A percentile compares a stretch with the other conserved stretches of the same genome.
phyloP scores from a whole-genome alignment of 805 yeast species.

The Metschnikowia lunata region DNA sequence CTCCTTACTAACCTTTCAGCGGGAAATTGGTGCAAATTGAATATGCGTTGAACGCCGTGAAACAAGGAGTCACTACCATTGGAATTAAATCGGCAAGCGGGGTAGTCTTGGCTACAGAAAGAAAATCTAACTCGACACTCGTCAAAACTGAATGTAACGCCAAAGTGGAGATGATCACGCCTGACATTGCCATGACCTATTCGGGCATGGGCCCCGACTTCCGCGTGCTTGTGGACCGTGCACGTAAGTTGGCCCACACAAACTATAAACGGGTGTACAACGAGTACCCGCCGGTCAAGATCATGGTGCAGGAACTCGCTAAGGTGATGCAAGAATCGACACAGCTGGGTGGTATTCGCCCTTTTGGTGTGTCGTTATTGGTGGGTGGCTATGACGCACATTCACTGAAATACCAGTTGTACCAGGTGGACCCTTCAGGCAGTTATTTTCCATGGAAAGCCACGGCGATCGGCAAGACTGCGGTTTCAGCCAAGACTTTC shows the following conservation, averaged over 20 bases:
- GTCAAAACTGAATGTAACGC: constrained; percentile 69
- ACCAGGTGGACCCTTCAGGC: constrained; percentile 98
- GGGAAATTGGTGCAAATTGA: constrained; percentile 98
- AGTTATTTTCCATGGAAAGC: constrained; percentile 99
- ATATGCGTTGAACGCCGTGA: constrained; percentile 94
- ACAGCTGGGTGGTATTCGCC: constrained; percentile 97
- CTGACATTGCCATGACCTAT: constrained; percentile 94
- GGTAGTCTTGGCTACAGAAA: constrained; percentile 93
- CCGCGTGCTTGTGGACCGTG: constrained; percentile 88
- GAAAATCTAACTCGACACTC: constrained; percentile 77
- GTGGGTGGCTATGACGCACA: constrained; percentile 92
- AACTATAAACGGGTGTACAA: constrained; percentile 89
- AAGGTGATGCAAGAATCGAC: constrained; percentile 98
- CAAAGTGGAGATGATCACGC: constrained; percentile 81
- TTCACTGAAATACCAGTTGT: constrained; percentile 64
- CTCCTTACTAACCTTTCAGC: constrained; percentile 39
- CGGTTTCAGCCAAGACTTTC: constrained; percentile 94
- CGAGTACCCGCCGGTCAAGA: constrained; percentile 95
- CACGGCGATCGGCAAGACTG: constrained; percentile 96
- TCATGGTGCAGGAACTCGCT: constrained; percentile 91
- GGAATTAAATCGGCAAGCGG: constrained; percentile 96
- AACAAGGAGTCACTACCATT: constrained; percentile 94
- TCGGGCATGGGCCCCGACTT: constrained; percentile 99
- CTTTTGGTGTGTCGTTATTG: constrained; percentile 92
- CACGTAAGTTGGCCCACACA: constrained; percentile 90